Evolutionary conservation across 768 basidiomycete species (phyloP).

Genomic region (Tricholoma sp.): DNA sequence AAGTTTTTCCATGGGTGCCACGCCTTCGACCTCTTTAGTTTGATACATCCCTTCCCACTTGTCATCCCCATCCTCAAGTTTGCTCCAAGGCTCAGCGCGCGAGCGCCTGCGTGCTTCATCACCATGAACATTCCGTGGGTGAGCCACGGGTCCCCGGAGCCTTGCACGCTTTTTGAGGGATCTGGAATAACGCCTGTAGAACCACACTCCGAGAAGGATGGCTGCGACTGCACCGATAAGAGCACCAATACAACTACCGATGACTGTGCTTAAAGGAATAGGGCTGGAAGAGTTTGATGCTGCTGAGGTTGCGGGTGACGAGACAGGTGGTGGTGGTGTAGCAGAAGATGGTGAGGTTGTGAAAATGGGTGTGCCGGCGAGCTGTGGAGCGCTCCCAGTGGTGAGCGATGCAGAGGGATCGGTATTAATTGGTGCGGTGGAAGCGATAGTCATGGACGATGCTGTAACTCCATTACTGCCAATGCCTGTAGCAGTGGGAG

Average conservation of each 20-base stretch:
- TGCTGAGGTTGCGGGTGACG: constrained; percentile 13
- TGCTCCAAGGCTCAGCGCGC: constrained; percentile 52
- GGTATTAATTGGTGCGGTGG: constrained; percentile 10
- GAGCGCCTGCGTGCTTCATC: constrained; percentile 41
- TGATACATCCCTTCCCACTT: constrained; percentile 41
- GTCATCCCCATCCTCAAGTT: constrained; percentile 47
- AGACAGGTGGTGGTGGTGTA: constrained; percentile 8
- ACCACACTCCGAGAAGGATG: constrained; percentile 47
- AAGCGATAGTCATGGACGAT: background rate
- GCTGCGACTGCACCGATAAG: constrained; percentile 50
- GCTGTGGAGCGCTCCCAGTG: background rate
- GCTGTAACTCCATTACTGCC: constrained; percentile 3
- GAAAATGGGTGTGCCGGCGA: constrained; percentile 5
- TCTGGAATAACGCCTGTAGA: constrained; percentile 46
- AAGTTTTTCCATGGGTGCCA: constrained; percentile 54
- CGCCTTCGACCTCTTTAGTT: constrained; percentile 33
- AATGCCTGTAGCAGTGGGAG: constrained; percentile 16
- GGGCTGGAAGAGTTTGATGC: constrained; percentile 21
- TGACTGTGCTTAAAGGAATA: constrained; percentile 48
- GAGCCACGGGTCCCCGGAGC: constrained; percentile 24
- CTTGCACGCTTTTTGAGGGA: constrained; percentile 29
- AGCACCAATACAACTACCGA: constrained; percentile 61
- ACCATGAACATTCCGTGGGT: constrained; percentile 31
- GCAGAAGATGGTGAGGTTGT: constrained; percentile 6
- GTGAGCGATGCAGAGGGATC: background rate